Base-by-base conservation (phyloP, 345 rosid genomes). In the Moricandia arvensis region DNA sequence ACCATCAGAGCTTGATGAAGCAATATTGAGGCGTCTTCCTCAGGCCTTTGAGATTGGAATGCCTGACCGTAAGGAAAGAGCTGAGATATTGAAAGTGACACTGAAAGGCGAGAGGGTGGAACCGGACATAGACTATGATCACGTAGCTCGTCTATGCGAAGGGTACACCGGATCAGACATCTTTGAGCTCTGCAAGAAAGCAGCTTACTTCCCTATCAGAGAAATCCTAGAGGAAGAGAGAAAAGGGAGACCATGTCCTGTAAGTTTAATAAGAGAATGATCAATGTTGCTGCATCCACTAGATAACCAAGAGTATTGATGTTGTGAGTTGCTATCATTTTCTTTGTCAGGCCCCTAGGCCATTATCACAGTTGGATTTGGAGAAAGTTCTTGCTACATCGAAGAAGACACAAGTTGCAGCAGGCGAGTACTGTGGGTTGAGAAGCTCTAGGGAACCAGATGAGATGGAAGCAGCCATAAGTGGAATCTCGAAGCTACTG, bases 1-100 rank as follows among this genome's bases (percentile, higher is more conserved):
- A 55, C 97, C 99, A 7, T 95, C 97, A 53, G 99, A 92, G 81
- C 97, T 92, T 57, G 99, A 95, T 82, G 97, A 95, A 83, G 99
- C 97, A 65, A 95, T 95, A 73, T 82, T 92, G 11, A 84, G 99
- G 49, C 96, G 97, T 69, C 90, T 95, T 67, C 97, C 99, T 72
- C 99, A 95, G 65, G 87, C 99, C 69, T 92, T 95, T 83, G 99
- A 95, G 86, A 92, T 95, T 72, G 98, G 97, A 77, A 75, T 92
- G 71, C 99, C 99, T 66, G 97, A 88, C 75, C 68, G 76, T 7
- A 80, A 70, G 38, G 97, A 85, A 81, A 88, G 98, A 71, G 89
- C 87, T 73, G 84, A 80, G 73, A 95, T 95, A 79, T 82, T 92
- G 84, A 90, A 89, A 86, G 98, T 95, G 71, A 54, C 88, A 75